Evolutionary conservation across 768 basidiomycete genomes (phyloP).

Genomic region (Xanthoconium stramineum): DNA sequence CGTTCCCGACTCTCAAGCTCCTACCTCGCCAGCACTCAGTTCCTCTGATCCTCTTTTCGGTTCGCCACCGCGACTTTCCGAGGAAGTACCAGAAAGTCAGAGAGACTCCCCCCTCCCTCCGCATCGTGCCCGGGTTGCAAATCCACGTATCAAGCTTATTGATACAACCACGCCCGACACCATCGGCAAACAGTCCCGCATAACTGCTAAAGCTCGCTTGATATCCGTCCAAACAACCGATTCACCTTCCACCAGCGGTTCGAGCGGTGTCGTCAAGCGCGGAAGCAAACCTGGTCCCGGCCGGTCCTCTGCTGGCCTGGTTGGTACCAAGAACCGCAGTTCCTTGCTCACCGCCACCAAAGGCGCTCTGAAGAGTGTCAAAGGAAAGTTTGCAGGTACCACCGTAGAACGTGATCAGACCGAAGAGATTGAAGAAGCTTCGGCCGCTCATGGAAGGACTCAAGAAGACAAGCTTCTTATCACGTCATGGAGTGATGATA

Average conservation of each 20-base stretch:
- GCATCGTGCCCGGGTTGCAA: conserved; percentile 48
- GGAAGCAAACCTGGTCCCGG: conserved; percentile 47
- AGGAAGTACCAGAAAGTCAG: conserved; percentile 6
- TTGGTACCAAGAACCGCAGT: conserved; percentile 37
- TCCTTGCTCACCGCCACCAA: conserved; percentile 55
- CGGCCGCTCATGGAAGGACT: not conserved
- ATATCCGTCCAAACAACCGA: conserved; percentile 20
- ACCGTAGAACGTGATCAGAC: conserved; percentile 15
- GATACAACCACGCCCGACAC: conserved; percentile 34
- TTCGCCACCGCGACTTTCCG: conserved; percentile 17
- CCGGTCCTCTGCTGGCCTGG: conserved; percentile 44
- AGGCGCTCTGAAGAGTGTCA: conserved; percentile 49
- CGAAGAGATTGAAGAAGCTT: conserved; percentile 20
- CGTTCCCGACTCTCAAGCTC: not conserved
- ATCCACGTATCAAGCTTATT: conserved; percentile 53
- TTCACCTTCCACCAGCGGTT: conserved; percentile 9
- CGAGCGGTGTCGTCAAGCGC: conserved; percentile 9
- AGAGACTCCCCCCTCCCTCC: conserved; percentile 18
- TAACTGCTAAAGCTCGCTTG: conserved; percentile 50
- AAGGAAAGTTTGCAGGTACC: conserved; percentile 37
- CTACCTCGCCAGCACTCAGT: conserved; percentile 10
- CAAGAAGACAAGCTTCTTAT: conserved; percentile 8
- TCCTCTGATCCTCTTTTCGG: conserved; percentile 30
- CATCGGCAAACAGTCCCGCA: conserved; percentile 35
- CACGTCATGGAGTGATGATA: conserved; percentile 21